These are phyloP conservation scores for Solanum gandarillasii DNA, from an alignment of 257 asterid genomes.

Conservation along the genomic window DNA sequence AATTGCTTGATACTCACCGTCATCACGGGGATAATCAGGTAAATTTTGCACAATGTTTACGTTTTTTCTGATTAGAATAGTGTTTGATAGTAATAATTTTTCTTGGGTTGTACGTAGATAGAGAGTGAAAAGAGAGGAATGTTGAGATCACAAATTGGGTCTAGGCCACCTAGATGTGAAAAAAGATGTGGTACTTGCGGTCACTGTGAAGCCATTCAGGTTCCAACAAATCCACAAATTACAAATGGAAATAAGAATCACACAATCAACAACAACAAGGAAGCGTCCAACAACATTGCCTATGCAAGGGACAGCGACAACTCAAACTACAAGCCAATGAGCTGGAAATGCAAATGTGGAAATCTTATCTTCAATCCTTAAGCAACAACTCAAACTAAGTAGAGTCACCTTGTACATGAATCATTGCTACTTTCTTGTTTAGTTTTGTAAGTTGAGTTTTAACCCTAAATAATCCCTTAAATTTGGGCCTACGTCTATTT, in stretches of 20 bases:
- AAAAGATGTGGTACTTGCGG: constrained; percentile 47
- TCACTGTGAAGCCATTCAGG: constrained; percentile 82
- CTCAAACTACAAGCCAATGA: constrained; percentile 84
- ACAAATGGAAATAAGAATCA: constrained; percentile 10
- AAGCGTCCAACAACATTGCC: neutral
- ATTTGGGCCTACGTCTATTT: neutral
- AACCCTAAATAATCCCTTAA: neutral
- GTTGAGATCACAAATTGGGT: constrained; percentile 50
- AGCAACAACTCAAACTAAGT: neutral
- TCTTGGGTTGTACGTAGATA: constrained; percentile 1
- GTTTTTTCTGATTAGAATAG: neutral
- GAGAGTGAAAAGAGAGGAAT: constrained; percentile 11
- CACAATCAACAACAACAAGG: neutral
- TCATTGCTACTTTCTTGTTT: neutral
- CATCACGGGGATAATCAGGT: constrained; percentile 24
- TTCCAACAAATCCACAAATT: constrained; percentile 53
- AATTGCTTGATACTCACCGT: constrained; percentile 2
- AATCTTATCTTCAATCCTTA: constrained; percentile 65
- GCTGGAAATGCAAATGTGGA: constrained; percentile 97
- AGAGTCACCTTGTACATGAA: constrained; percentile 7
- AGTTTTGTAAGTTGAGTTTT: neutral
- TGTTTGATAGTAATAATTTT: neutral
- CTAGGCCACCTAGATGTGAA: constrained; percentile 79
- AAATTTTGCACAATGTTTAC: neutral
- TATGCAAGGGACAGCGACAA: constrained; percentile 18